phyloP scores from a whole-genome alignment of 805 yeast genomes.

The Kazachstania psychrophila region DNA sequence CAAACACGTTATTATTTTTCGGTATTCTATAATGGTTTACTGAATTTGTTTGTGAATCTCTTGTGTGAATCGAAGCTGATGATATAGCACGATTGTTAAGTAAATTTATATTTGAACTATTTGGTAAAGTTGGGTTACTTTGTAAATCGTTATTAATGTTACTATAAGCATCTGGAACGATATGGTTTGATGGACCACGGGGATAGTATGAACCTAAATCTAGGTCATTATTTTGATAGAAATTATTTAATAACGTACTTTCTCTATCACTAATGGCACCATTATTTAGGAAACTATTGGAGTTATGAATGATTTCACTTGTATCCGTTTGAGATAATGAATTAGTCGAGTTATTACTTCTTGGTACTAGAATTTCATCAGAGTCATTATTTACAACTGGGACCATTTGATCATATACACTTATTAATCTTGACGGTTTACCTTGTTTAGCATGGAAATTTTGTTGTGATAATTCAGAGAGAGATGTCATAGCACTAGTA shows the following conservation, averaged over 20 bases:
- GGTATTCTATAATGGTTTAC: background rate
- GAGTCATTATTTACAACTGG: constrained; percentile 6
- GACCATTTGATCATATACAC: constrained; percentile 7
- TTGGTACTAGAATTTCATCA: too few species aligned
- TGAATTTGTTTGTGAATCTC: too few species aligned
- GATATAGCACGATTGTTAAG: too few species aligned
- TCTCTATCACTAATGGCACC: constrained; percentile 2
- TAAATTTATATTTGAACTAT: too few species aligned
- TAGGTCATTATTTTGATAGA: constrained; percentile 12
- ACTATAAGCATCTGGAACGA: background rate
- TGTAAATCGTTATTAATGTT: background rate
- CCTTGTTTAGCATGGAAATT: background rate
- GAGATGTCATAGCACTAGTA: constrained; percentile 1
- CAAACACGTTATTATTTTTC: constrained; percentile 5
- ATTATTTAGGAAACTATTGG: background rate
- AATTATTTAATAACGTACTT: constrained; percentile 16
- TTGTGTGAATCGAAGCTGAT: too few species aligned
- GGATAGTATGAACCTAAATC: constrained; percentile 27
- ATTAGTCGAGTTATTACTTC: too few species aligned
- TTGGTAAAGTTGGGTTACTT: too few species aligned
- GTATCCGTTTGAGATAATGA: too few species aligned
- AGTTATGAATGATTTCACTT: background rate
- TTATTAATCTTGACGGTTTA: constrained; percentile 1
- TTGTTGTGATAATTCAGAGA: constrained; percentile 1
- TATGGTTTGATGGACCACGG: constrained; percentile 6